These are phyloP conservation scores for Lactarius hatsudake DNA, from an alignment of 768 basidiomycete species.

Conservation along the genomic window DNA sequence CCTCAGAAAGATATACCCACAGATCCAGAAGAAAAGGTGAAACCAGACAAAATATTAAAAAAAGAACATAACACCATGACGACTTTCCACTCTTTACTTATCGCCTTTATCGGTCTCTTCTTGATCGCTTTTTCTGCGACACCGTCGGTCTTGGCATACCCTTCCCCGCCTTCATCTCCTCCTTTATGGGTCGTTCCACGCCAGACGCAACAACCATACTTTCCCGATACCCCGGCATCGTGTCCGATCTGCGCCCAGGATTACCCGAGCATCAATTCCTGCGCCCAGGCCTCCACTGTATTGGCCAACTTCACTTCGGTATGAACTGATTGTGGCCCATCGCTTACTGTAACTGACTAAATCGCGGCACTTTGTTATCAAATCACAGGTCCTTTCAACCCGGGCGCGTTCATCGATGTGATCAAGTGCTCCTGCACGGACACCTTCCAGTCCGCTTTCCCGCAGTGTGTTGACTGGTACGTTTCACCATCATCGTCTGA, in stretches of 20 bases:
- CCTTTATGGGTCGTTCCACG: background rate
- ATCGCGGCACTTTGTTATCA: background rate
- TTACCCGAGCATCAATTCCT: slow-evolving; percentile 53
- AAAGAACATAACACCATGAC: background rate
- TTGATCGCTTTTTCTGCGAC: background rate
- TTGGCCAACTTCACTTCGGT: slow-evolving; percentile 56
- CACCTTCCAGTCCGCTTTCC: slow-evolving; percentile 46
- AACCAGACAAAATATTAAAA: background rate
- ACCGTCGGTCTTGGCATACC: slow-evolving; percentile 9
- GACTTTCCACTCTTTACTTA: slow-evolving; percentile 11
- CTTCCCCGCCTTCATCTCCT: background rate
- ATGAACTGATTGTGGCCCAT: background rate
- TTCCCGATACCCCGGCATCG: slow-evolving; percentile 54
- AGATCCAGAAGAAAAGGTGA: background rate
- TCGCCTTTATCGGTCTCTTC: slow-evolving; percentile 7
- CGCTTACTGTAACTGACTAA: background rate
- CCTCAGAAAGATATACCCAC: background rate
- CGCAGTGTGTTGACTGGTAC: slow-evolving; percentile 69
- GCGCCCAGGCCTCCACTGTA: slow-evolving; percentile 55
- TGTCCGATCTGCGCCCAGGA: slow-evolving; percentile 55
- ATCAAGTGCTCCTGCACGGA: slow-evolving; percentile 62
- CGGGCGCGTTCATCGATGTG: slow-evolving; percentile 57
- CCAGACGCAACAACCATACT: slow-evolving; percentile 38
- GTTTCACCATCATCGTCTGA: slow-evolving; percentile 10
- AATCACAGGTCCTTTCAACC: slow-evolving; percentile 57